Percentiles rank a stretch among this genome's conserved stretches.
phyloP scores from a whole-genome alignment of 108 stramenopile genomes.

The Cyclotella baltica region DNA sequence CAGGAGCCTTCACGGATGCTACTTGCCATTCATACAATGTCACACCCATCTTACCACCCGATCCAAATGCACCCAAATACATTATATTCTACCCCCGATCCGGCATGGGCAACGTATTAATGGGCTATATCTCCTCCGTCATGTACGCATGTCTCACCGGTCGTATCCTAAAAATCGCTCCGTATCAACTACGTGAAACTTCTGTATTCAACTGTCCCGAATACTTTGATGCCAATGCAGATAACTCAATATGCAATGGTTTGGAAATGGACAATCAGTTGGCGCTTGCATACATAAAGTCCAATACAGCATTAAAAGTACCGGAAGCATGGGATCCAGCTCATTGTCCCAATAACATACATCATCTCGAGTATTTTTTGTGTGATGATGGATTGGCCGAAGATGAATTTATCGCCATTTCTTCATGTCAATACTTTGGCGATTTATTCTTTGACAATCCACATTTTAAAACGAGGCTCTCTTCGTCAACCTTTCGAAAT shows the following conservation, averaged over 20 bases:
- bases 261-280: constrained; percentile 16
- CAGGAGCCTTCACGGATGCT: not conserved
- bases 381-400: constrained; percentile 11
- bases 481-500: not conserved
- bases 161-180: constrained; percentile 13
- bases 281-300: not conserved
- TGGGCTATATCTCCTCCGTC: constrained; percentile 20
- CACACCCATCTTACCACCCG: not conserved
- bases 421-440: constrained; percentile 14
- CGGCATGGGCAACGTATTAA: constrained; percentile 12
- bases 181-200: not conserved
- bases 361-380: not conserved
- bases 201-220: not conserved
- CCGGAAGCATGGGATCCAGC: constrained; percentile 10
- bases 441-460: constrained; percentile 19
- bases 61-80: not conserved
- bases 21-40: not conserved
- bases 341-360: constrained; percentile 5
- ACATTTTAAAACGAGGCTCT: not conserved
- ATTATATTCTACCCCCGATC: not conserved
- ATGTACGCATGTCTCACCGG: constrained; percentile 32
- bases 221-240: constrained; percentile 17
- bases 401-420: constrained; percentile 10
- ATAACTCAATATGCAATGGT: not conserved
- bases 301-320: not conserved